Evolutionary conservation across 192 early-diverging fungal genomes (phyloP), one percentile per base, ranked within the genome.

Genomic region (Dimargaris xerosporica): DNA sequence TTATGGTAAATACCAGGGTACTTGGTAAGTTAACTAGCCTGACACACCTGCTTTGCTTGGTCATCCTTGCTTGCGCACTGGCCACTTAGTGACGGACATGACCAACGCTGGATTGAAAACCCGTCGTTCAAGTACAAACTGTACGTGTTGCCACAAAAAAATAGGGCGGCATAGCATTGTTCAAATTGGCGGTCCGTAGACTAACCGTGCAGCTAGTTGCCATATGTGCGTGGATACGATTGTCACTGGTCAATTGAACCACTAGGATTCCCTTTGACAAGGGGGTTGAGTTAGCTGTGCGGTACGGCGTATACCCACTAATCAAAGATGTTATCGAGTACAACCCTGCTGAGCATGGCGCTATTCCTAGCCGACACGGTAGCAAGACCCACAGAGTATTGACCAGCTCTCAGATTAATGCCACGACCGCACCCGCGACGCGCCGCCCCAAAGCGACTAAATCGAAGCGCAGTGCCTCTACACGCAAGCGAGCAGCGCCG

Each of bases 1-100:
- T 15, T 97, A 97, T 70, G 94, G 94, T 62, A 95, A 94, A 76
- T 98, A 96, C 70, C 96, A 94, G 77, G 95, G 96, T 67, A 91
- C 82, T 9, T 87, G 85, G 83, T 76, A 63, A 31, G 52, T 53
- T 1, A 6, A 28, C 1, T 48, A 23, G 47, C 16, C 11, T 4
- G 19, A 48, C 47, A 48, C 11, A 48, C 19, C 16, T 48, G 21
- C 47, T 39, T 39, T 39, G 34, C 34, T 5, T 39, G 7, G 34
- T 7, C 7, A 2, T 39, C 34, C 34, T 39, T 39, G 34, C 34
- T 5, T 39, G 34, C 34, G 34, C 34, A 39, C 34, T 39, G 34
- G 34, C 7, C 2, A 39, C 34, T 39, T 39, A 39, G 34, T 39
- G 7, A 5, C 34, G 2, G 34, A 7, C 34, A 39, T 39, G 34